These are phyloP conservation scores for Tricharina praecox DNA, from an alignment of 495 filamentous ascomycete genomes.

Conservation along the genomic window DNA sequence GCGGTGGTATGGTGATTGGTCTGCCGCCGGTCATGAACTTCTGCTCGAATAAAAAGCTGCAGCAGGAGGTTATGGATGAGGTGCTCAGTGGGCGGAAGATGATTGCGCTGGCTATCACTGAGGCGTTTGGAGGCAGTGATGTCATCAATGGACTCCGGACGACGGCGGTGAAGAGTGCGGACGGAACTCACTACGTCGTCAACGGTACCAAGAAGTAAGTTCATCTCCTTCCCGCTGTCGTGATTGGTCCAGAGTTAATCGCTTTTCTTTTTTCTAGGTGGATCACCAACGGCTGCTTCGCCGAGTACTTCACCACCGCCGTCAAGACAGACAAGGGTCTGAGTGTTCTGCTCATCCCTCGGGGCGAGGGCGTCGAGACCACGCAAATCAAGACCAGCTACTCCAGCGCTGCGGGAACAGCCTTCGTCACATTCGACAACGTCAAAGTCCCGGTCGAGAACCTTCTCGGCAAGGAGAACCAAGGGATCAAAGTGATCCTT, in stretches of 20 bases:
- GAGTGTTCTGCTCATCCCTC: conserved; percentile 57
- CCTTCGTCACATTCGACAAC: conserved; percentile 71
- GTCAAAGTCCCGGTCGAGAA: conserved; percentile 70
- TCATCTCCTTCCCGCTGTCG: too few relatives aligned
- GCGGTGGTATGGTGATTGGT: conserved; percentile 67
- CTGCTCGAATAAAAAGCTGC: conserved; percentile 47
- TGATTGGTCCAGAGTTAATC: too few relatives aligned
- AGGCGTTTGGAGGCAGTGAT: conserved; percentile 78
- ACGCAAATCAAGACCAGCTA: conserved; percentile 72
- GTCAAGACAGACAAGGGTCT: conserved; percentile 73
- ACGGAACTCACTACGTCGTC: conserved; percentile 51
- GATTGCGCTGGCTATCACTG: conserved; percentile 74
- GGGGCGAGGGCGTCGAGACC: conserved; percentile 40
- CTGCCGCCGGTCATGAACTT: conserved; percentile 70
- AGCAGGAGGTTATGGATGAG: conserved; percentile 49
- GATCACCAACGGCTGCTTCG: conserved; percentile 78
- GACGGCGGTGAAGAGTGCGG: conserved; percentile 43
- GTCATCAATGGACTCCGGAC: conserved; percentile 61
- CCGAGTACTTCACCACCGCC: conserved; percentile 69
- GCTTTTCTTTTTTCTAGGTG: too few relatives aligned
- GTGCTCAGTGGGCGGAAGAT: conserved; percentile 69
- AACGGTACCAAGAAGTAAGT: conserved; percentile 69
- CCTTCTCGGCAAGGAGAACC: conserved; percentile 67
- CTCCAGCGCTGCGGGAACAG: conserved; percentile 59
- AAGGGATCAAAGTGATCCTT: conserved; percentile 78